phyloP scores from a whole-genome alignment of 345 rosid species.

The Salix brachista region DNA sequence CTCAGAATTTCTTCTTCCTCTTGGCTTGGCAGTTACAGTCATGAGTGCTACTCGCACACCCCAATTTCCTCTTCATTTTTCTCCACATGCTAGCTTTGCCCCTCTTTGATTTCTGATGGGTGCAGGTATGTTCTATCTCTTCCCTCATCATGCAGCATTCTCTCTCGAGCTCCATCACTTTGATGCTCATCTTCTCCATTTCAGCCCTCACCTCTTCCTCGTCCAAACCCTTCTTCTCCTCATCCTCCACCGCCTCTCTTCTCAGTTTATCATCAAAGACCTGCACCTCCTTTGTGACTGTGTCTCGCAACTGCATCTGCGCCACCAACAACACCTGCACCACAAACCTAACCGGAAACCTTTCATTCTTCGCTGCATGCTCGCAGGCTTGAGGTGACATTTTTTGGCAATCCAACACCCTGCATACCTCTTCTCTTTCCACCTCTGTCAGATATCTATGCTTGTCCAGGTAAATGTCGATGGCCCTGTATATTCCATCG shows the following conservation, averaged over 20 bases:
- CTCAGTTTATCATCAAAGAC: constrained; percentile 19
- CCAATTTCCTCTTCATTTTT: constrained; percentile 82
- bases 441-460: constrained; percentile 51
- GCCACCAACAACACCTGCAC: constrained; percentile 46
- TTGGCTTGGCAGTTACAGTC: constrained; percentile 50
- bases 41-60: constrained; percentile 50
- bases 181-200: constrained; percentile 57
- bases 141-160: constrained; percentile 45
- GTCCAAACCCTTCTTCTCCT: constrained; percentile 7
- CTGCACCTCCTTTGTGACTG: constrained; percentile 34
- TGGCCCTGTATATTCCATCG: constrained; percentile 67
- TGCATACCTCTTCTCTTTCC: constrained; percentile 65
- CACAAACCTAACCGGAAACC: constrained; percentile 58
- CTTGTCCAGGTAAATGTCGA: constrained; percentile 62
- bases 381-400: constrained; percentile 63
- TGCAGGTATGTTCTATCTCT: constrained; percentile 38
- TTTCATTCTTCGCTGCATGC: constrained; percentile 56
- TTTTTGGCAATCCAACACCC: constrained; percentile 56
- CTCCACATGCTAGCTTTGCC: constrained; percentile 59
- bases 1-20: constrained; percentile 40
- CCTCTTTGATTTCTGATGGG: constrained; percentile 23
- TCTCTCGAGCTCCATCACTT: constrained; percentile 52
- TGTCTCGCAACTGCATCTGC: constrained; percentile 62
- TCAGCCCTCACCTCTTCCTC: constrained; percentile 43
- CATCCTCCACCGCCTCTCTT: constrained; percentile 15